These are phyloP conservation scores for Chlorella sp. DNA, from an alignment of 139 green algal genomes.

Conservation along the genomic window DNA sequence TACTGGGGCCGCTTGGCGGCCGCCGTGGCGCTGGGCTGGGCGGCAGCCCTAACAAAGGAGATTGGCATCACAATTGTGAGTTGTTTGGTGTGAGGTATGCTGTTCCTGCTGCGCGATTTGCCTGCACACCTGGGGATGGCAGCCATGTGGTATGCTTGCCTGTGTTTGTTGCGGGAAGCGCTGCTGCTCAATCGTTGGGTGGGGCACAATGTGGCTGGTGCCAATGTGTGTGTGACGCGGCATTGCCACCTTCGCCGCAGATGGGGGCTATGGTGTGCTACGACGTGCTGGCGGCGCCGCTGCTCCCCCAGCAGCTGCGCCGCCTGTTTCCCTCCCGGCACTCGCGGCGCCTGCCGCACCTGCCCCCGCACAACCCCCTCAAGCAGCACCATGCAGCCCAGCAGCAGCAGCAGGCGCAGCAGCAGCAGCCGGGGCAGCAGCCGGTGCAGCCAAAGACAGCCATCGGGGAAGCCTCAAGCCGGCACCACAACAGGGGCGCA, in stretches of 20 bases:
- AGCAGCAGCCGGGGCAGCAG: background rate
- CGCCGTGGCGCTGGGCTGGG: constrained; percentile 46
- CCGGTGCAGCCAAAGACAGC: background rate
- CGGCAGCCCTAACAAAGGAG: constrained; percentile 77
- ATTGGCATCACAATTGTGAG: constrained; percentile 79
- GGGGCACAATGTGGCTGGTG: too few species aligned
- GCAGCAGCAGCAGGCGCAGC: background rate
- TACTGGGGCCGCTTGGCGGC: constrained; percentile 57
- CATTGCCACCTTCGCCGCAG: background rate
- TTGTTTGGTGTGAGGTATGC: background rate
- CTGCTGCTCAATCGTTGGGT: too few species aligned
- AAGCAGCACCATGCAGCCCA: background rate
- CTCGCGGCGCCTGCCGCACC: background rate
- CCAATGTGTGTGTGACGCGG: too few species aligned
- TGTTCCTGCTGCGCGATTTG: background rate
- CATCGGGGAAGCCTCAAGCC: background rate
- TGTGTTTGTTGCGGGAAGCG: background rate
- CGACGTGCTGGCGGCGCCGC: constrained; percentile 57
- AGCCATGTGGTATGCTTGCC: background rate
- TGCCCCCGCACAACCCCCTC: background rate
- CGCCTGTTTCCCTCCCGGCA: background rate
- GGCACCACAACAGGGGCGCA: background rate
- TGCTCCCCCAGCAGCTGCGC: background rate
- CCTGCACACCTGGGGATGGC: background rate
- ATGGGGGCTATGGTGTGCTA: constrained; percentile 65